Conservation (phyloP, 768 basidiomycete genomes). For the Hericium coralloides region DNA sequence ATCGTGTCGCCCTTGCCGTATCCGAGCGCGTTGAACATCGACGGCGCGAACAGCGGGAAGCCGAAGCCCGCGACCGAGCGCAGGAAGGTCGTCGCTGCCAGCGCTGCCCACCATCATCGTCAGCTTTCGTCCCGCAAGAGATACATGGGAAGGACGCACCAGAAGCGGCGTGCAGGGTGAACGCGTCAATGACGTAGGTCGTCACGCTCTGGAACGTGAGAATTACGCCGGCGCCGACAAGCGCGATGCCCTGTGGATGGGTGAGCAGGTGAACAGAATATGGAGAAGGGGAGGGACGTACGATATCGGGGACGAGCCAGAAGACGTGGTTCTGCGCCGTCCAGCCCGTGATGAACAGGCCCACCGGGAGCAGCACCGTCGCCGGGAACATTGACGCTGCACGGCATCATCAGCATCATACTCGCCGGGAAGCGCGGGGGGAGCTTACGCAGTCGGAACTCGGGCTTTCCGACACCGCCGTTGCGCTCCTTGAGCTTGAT, state of each 20-base stretch:
- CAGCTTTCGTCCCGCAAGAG: background rate
- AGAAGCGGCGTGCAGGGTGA: constrained; percentile 60
- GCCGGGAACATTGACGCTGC: constrained; percentile 53
- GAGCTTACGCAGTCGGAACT: constrained; percentile 39
- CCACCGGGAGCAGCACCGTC: constrained; percentile 52
- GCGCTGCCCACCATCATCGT: constrained; percentile 27
- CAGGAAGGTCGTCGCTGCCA: constrained; percentile 56
- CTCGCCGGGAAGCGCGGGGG: background rate
- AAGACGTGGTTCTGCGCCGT: constrained; percentile 43
- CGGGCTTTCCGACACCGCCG: constrained; percentile 43
- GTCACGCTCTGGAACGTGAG: constrained; percentile 54
- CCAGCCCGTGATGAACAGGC: constrained; percentile 68
- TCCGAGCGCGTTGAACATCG: constrained; percentile 57
- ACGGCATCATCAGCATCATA: background rate
- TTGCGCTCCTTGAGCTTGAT: constrained; percentile 42
- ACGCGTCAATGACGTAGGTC: constrained; percentile 60
- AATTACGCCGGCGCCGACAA: constrained; percentile 51
- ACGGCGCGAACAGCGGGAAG: constrained; percentile 71
- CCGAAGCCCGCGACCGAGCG: constrained; percentile 63
- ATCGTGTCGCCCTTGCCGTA: constrained; percentile 65
- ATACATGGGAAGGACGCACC: constrained; percentile 27
- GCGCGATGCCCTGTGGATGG: constrained; percentile 39
- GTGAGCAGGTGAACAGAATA: background rate
- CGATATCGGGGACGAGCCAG: constrained; percentile 69
- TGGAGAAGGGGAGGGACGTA: constrained; percentile 14